Evolutionary conservation across 2,329 filamentous ascomycete species (phyloP), one percentile per base, ranked within the genome.

Genomic region (Stemphylium vesicarium): DNA sequence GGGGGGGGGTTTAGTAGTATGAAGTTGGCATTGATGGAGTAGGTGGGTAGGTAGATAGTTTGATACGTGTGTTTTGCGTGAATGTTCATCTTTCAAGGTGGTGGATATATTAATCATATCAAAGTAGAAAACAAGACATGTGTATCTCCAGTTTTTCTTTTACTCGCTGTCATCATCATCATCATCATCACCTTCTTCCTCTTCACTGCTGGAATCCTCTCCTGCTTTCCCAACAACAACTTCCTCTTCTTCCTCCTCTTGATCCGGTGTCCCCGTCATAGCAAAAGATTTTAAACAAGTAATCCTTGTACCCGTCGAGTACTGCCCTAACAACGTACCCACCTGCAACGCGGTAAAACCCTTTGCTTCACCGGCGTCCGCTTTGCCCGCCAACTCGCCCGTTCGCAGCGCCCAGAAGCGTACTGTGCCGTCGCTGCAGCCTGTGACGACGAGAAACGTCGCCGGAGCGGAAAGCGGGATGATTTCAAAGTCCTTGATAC

Each of bases 401-500:
- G 56, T 38, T 20, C 62, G 69, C 31, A 96, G 64, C 57, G 77
- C 82, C 89, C 93, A 98, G 13, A 96, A 67, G 45, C 91, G 85
- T n/a, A 97, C 79, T 44, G 86, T 85, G 29, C 95, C 95, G 66
- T 97, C 92, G 71, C 93, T 98, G 76, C 91, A 88, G 6, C 85
- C 92, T 6, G 91, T 87, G 4, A 91, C 81, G 37, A 96, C 79
- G 53, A 82, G 82, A 57, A 70, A 78, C 67, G 66, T 75, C 52
- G 75, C 68, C 37, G 74, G 68, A 45, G 76, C 69, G 26, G 26
- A 29, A 2, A 82, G 55, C 11, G 75, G 71, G 43, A 95, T 66
- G 31, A 92, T 77, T 55, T 87, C 84, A 74, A 98, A 97, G 71
- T 96, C 93, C 78, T 98, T 99, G 74, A 98, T 87, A 46, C 95